Evolutionary conservation across 768 basidiomycete species (phyloP).

Genomic region (Pleurotus ostreatus): DNA sequence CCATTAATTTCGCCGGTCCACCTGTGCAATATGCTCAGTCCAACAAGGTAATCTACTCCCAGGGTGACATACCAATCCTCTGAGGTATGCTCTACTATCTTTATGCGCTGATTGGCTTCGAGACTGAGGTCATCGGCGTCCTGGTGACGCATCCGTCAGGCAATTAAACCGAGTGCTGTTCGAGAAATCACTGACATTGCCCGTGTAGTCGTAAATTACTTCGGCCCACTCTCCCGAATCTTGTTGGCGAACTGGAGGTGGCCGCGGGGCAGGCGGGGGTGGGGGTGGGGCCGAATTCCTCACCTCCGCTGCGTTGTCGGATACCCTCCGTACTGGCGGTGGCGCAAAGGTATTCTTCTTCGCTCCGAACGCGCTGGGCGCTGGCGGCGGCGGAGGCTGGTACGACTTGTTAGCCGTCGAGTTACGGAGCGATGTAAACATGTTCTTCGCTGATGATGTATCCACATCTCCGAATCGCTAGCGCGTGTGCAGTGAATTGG

Average conservation of each 20-base stretch:
- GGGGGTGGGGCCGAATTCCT: conserved; percentile 16
- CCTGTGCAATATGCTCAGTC: conserved; percentile 31
- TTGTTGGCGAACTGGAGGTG: conserved; percentile 23
- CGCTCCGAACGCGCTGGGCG: conserved; percentile 33
- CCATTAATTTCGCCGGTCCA: conserved; percentile 65
- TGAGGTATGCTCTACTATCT: conserved; percentile 62
- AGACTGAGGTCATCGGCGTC: conserved; percentile 67
- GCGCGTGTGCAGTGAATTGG: not conserved
- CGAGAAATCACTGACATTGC: conserved; percentile 37
- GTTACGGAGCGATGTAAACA: conserved; percentile 43
- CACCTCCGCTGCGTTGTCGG: conserved; percentile 15
- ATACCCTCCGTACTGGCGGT: conserved; percentile 44
- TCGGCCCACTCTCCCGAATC: conserved; percentile 70
- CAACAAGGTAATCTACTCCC: conserved; percentile 5
- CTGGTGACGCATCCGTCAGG: conserved; percentile 27
- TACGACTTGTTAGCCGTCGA: conserved; percentile 30
- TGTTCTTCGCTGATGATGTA: conserved; percentile 43
- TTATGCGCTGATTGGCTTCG: conserved; percentile 51
- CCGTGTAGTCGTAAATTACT: conserved; percentile 70
- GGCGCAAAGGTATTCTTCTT: conserved; percentile 47
- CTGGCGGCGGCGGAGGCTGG: conserved; percentile 27
- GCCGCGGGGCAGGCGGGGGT: conserved; percentile 25
- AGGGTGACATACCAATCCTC: conserved; percentile 63
- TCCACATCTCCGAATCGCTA: conserved; percentile 62
- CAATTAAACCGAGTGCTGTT: not conserved